Percentiles rank a stretch among this genome's conserved stretches.
Evolutionary conservation across 345 rosid species (phyloP).

Genomic region (Cardamine chenopodiifolia): DNA sequence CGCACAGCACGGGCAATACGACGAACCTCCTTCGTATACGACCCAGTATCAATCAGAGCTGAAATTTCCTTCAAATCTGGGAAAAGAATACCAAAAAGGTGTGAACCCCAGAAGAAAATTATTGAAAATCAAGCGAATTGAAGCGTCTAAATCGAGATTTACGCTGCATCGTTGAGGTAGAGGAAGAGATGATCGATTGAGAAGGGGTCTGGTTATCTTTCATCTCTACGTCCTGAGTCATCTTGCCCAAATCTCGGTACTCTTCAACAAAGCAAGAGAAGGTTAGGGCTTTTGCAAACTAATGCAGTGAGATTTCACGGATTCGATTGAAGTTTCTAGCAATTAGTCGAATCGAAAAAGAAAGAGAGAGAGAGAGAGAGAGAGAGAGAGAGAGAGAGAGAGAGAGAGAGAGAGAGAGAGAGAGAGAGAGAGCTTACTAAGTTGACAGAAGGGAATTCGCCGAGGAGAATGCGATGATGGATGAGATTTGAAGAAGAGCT

Average conservation of each 20-base stretch:
- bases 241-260: slow-evolving; percentile 36
- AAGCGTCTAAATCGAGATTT: slow-evolving; percentile 13
- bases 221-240: slow-evolving; percentile 90
- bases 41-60: slow-evolving; percentile 67
- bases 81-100: not conserved
- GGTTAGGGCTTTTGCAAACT: slow-evolving; percentile 25
- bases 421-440: slow-evolving; percentile 14
- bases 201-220: slow-evolving; percentile 69
- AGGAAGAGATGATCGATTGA: slow-evolving; percentile 50
- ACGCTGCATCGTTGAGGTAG: slow-evolving; percentile 67
- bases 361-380: not conserved
- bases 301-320: not conserved
- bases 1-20: slow-evolving; percentile 73
- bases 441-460: not conserved
- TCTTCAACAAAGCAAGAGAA: slow-evolving; percentile 1
- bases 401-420: not conserved
- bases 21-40: slow-evolving; percentile 70
- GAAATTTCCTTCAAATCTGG: slow-evolving; percentile 79
- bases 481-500: slow-evolving; percentile 28
- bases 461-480: slow-evolving; percentile 9
- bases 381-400: not conserved
- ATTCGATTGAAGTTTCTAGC: not conserved
- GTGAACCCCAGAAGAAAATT: slow-evolving; percentile 9
- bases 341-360: not conserved
- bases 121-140: not conserved